These are phyloP conservation scores for Meyerozyma sp. DNA, from an alignment of 1,139 yeast species.

Conservation along the genomic window DNA sequence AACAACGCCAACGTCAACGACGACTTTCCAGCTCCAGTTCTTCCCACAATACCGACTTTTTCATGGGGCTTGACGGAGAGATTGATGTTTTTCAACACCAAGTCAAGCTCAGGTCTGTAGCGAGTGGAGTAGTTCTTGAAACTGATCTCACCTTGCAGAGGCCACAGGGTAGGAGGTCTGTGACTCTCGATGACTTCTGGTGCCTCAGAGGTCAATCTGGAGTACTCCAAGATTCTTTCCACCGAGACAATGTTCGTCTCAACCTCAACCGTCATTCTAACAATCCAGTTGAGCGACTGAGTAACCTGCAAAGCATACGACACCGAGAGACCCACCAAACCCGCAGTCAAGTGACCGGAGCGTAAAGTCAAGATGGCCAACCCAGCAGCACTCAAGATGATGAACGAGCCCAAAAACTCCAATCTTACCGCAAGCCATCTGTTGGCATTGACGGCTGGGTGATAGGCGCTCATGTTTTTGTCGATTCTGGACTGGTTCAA, in stretches of 20 bases:
- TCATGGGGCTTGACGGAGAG: conserved; percentile 69
- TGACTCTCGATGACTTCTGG: conserved; percentile 64
- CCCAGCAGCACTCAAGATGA: conserved; percentile 82
- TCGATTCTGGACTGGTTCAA: conserved; percentile 78
- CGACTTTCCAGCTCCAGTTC: conserved; percentile 97
- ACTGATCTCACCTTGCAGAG: conserved; percentile 63
- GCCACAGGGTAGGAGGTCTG: conserved; percentile 72
- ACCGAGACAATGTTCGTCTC: conserved; percentile 96
- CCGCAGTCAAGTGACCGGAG: conserved; percentile 71
- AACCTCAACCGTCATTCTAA: conserved; percentile 95
- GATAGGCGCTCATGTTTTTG: conserved; percentile 82
- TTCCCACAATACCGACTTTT: conserved; percentile 90
- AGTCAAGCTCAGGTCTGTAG: conserved; percentile 79
- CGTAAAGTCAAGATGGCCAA: conserved; percentile 66
- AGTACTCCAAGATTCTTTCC: conserved; percentile 88
- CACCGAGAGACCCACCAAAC: conserved; percentile 88
- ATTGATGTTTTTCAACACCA: conserved; percentile 69
- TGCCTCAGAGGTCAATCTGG: conserved; percentile 72
- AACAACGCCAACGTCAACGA: conserved; percentile 85
- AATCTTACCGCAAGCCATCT: conserved; percentile 96
- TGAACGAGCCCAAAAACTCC: conserved; percentile 83
- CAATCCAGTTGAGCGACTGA: conserved; percentile 94
- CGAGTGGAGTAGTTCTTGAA: conserved; percentile 76
- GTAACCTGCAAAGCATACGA: conserved; percentile 91
- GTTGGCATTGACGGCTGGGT: conserved; percentile 90